Evolutionary conservation across 2,329 filamentous ascomycete genomes (phyloP), one percentile per base, ranked within the genome.

Genomic region (Aureobasidium zeae): DNA sequence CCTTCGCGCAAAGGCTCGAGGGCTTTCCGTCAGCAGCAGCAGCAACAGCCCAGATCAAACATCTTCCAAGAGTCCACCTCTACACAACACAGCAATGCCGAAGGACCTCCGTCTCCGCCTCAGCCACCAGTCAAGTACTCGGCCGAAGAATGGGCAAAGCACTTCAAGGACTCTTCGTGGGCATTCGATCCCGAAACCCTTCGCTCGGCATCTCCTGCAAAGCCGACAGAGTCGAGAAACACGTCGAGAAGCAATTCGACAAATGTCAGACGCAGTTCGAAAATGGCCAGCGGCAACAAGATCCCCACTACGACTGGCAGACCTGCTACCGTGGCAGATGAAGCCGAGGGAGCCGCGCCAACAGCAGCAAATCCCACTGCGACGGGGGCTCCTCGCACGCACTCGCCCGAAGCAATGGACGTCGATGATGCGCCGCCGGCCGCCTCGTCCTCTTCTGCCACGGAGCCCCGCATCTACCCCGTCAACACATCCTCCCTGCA

Each of bases 341-440:
- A 58, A 5, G 55, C 62, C 34, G 45, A 53, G 5, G 52, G 55
- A 12, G 55, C 52, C n/a, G n/a, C n/a, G n/a, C n/a, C n/a, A n/a
- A n/a, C n/a, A n/a, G n/a, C n/a, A n/a, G n/a, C n/a, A n/a, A n/a
- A n/a, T n/a, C n/a, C n/a, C n/a, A n/a, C n/a, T n/a, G n/a, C n/a
- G n/a, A n/a, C n/a, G n/a, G n/a, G n/a, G n/a, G 51, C 55, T 16
- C 42, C 29, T 33, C 24, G 28, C 19, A 32, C 17, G 57, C 54
- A 42, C 54, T 57, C 55, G 8, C 50, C 50, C 4, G 64, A 70
- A 51, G 64, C 65, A 0, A 71, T 71, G 68, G 68, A 71, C 36
- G 69, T 71, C 24, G 68, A 71, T 47, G 55, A 60, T 1, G 53
- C 58, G 48, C 62, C 53, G 47, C 62, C 47, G 20, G 45, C 45